Evolutionary conservation across 306 rosid species (phyloP).

Genomic region (Cucurbita moschata): DNA sequence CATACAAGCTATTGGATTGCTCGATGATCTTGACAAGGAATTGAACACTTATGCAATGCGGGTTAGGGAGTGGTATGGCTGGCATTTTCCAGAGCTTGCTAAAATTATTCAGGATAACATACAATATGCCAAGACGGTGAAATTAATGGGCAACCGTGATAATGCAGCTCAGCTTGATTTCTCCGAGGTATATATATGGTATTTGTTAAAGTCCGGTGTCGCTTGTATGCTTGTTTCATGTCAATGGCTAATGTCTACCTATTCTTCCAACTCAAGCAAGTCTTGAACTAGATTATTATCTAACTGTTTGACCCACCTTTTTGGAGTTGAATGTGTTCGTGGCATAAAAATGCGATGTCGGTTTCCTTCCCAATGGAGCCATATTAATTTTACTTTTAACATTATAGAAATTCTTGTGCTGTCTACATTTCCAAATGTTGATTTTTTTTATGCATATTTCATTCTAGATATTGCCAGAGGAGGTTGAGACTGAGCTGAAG

Average conservation of each 20-base stretch:
- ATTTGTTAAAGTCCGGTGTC: not conserved
- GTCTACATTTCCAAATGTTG: not conserved
- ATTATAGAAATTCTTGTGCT: not conserved
- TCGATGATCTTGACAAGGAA: conserved; percentile 94
- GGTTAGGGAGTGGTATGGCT: conserved; percentile 95
- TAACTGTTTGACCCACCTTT: not conserved
- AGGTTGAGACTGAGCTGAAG: conserved; percentile 64
- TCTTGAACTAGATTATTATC: not conserved
- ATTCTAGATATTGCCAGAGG: conserved; percentile 57
- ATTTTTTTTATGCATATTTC: not conserved
- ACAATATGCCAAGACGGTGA: conserved; percentile 65
- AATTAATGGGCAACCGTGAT: conserved; percentile 78
- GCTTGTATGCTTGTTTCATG: not conserved
- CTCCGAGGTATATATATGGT: conserved; percentile 45
- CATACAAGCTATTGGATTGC: conserved; percentile 93
- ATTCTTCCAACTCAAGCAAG: not conserved
- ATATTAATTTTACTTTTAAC: not conserved
- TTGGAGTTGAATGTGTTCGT: not conserved
- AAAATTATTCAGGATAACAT: conserved; percentile 79
- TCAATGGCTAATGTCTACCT: not conserved
- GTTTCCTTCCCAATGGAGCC: not conserved
- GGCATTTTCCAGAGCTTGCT: conserved; percentile 98
- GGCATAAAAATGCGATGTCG: not conserved
- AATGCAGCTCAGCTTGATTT: conserved; percentile 81
- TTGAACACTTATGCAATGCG: conserved; percentile 94